Evolutionary conservation across 352 stramenopile species (phyloP), one percentile per base, ranked within the genome.

Genomic region (Globisporangium nunn): DNA sequence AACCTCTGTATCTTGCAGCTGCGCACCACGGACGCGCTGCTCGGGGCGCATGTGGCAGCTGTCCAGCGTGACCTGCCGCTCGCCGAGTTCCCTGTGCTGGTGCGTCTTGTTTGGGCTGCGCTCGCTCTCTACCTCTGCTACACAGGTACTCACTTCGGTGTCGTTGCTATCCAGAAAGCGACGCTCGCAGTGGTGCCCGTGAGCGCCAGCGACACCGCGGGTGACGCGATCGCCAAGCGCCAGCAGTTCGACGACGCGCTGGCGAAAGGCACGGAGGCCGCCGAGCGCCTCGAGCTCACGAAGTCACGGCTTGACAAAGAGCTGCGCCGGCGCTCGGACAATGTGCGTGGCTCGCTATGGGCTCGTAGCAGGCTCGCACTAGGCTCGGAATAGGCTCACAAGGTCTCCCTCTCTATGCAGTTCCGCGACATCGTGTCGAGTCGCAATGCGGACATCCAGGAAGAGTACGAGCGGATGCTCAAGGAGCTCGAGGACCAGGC

Each of bases 391-490:
- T 23, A 23, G 23, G 23, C 23, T 23, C 23, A 23, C 23, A 23
- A 23, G 0, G 23, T 23, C 23, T 23, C 23, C 23, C 23, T 23
- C 23, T 23, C 23, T 35, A 31, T 44, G 31, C 59, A 91, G 74
- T 87, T 88, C 52, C 72, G 63, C 18, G 71, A 85, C 12, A 63
- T 88, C 6, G 64, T 91, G 14, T 81, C 76, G 44, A 91, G 68
- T 33, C 71, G 80, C 56, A 91, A 91, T 50, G 81, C 65, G 4
- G 78, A 86, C 57, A 78, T 91, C 28, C 81, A 90, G 64, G 78
- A 88, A 35, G 75, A 87, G 55, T 91, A 87, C 50, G 72, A 76
- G 47, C 78, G 78, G 14, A 87, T 91, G 75, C 67, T 88, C 8
- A 79, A 80, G 54, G 76, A 88, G 46, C 60, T 88, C 39, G 81